Percentiles rank a stretch among this genome's conserved stretches.
phyloP scores from a whole-genome alignment of 2,329 filamentous ascomycete genomes.

The Fusarium nisikadoi region DNA sequence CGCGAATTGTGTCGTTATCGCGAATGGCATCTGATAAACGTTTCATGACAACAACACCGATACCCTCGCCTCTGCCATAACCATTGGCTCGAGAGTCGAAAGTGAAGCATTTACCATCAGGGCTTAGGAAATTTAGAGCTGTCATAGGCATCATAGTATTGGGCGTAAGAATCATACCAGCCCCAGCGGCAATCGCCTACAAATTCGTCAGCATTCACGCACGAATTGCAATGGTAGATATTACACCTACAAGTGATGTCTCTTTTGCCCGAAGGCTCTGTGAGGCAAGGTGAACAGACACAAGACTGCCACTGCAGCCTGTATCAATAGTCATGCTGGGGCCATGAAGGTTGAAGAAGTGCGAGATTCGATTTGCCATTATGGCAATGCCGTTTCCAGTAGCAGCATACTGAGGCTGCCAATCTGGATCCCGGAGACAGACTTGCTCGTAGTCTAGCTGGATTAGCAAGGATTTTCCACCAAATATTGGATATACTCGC shows the following conservation, averaged over 20 bases:
- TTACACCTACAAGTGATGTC: constrained; percentile 50
- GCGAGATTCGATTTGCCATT: constrained; percentile 66
- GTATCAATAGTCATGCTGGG: constrained; percentile 69
- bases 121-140: constrained; percentile 63
- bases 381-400: constrained; percentile 65
- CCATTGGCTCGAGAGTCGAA: constrained; percentile 70
- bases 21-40: constrained; percentile 65
- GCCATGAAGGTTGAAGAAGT: constrained; percentile 65
- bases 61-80: constrained; percentile 72
- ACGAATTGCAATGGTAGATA: background rate
- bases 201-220: constrained; percentile 23
- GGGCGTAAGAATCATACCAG: constrained; percentile 64
- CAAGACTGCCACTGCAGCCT: constrained; percentile 66
- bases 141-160: constrained; percentile 68
- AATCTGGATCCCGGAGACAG: constrained; percentile 61
- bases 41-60: constrained; percentile 69
- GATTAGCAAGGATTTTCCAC: background rate
- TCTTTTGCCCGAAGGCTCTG: constrained; percentile 60
- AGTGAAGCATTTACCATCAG: constrained; percentile 62
- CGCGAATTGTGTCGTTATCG: constrained; percentile 68
- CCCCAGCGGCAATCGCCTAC: constrained; percentile 61
- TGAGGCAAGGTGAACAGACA: constrained; percentile 64
- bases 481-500: constrained; percentile 38
- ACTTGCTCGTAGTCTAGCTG: constrained; percentile 61
- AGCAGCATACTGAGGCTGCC: constrained; percentile 62